Base-by-base conservation (phyloP, 768 basidiomycete genomes). In the Leccinum olivaceopallidum region DNA sequence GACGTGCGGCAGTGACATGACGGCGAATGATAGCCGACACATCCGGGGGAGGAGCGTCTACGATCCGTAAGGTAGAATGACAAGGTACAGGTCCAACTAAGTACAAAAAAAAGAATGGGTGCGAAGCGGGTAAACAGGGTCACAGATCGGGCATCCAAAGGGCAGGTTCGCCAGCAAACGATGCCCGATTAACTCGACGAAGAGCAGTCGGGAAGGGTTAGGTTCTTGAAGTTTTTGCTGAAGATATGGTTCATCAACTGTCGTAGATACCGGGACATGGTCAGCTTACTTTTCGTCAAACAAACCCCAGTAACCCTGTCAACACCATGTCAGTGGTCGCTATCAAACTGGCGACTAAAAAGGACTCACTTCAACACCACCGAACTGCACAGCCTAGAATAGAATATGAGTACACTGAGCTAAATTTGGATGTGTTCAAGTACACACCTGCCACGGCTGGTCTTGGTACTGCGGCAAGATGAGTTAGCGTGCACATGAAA, bases 391-490 rank as follows among this genome's bases (percentile, higher is more conserved):
- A 66, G 83, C 83, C 84, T 88, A 57, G 28, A 64, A 65, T 49
- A 52, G 34, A 14, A 58, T 49, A 37, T 71, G 20, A 69, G 44
- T 44, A 63, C 56, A 57, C 6, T 42, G 22, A 24, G 20, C 6
- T 28, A 52, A 12, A 36, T 13, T 0, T 36, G 34, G 5, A 36
- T 14, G 34, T 36, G 34, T 36, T 36, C 8, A 20, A 13, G 14
- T 65, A 63, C 81, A 67, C 64, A 83, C 85, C 80, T 94, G 93
- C 93, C 92, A 95, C 34, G 78, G 74, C 73, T 94, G 90, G 69
- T 95, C 93, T 62, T 83, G 85, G 70, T 79, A 86, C 82, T 92
- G 55, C 22, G 28, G 4, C 14, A 59, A 20, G 10, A 24, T 63
- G 57, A 61, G 42, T 3, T 20, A n/a, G 34, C 4, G 47, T 62